These are phyloP conservation scores for Talaromyces wortmannii DNA, from an alignment of 495 filamentous ascomycete genomes.

Conservation along the genomic window DNA sequence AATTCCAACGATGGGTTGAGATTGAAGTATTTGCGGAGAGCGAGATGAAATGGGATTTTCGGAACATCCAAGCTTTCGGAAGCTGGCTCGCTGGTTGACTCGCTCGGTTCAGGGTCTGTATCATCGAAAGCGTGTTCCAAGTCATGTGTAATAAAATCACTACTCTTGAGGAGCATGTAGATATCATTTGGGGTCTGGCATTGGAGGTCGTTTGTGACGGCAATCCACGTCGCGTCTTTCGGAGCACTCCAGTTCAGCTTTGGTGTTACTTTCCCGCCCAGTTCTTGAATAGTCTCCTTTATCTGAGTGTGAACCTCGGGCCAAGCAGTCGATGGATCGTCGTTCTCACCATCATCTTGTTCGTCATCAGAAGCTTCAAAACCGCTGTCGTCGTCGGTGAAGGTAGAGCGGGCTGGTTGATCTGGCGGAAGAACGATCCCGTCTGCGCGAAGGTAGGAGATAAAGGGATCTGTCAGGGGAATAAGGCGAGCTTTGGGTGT, in stretches of 20 bases:
- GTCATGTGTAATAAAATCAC: constrained; percentile 90
- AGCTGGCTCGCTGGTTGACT: constrained; percentile 10
- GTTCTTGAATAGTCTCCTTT: constrained; percentile 63
- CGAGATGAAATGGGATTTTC: constrained; percentile 56
- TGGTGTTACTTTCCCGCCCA: constrained; percentile 77
- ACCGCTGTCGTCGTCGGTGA: constrained; percentile 25
- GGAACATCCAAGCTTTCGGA: constrained; percentile 2
- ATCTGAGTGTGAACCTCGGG: constrained; percentile 70
- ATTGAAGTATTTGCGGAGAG: constrained; percentile 80
- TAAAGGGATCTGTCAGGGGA: constrained; percentile 64
- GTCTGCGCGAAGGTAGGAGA: constrained; percentile 84
- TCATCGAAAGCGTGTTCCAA: constrained; percentile 88
- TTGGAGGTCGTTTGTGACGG: constrained; percentile 81
- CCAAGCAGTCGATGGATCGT: constrained; percentile 54
- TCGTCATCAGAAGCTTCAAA: constrained; percentile 24
- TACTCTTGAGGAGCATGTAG: constrained; percentile 87
- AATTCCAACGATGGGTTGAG: constrained; percentile 90
- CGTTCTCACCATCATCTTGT: constrained; percentile 32
- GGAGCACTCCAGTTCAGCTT: constrained; percentile 98
- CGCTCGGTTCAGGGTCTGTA: constrained; percentile 6
- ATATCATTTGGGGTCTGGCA: constrained; percentile 84
- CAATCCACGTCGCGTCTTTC: constrained; percentile 96
- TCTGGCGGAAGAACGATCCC: constrained; percentile 80
- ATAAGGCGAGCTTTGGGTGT: constrained; percentile 82
- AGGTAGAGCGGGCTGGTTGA: constrained; percentile 9